Percentiles rank a stretch among this genome's conserved stretches.
Evolutionary conservation across 2,329 filamentous ascomycete genomes (phyloP).

Genomic region (Aspergillus versicolor): DNA sequence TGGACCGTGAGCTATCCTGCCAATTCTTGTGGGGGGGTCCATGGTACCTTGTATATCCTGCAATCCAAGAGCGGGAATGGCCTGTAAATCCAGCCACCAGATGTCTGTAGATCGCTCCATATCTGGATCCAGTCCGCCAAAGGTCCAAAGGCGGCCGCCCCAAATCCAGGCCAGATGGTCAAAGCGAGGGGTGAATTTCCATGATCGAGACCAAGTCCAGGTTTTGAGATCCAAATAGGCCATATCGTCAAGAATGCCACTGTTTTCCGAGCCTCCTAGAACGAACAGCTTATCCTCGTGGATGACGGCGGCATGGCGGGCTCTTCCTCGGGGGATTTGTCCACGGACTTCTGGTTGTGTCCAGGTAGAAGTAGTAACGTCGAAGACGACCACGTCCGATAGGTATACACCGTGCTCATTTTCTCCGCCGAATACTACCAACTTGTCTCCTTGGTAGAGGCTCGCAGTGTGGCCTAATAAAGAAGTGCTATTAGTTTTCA

Average conservation of each 20-base stretch:
- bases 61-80: constrained; percentile 78
- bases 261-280: constrained; percentile 88
- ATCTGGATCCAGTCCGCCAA: constrained; percentile 88
- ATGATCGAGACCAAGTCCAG: constrained; percentile 94
- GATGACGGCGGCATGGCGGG: constrained; percentile 88
- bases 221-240: constrained; percentile 97
- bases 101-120: constrained; percentile 97
- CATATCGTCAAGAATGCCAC: constrained; percentile 89
- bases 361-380: constrained; percentile 92
- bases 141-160: constrained; percentile 91
- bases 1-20: constrained; percentile 39
- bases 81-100: constrained; percentile 96
- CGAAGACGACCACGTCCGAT: constrained; percentile 93
- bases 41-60: constrained; percentile 59
- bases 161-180: constrained; percentile 95
- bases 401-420: constrained; percentile 96
- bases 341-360: constrained; percentile 86
- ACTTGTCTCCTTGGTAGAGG: constrained; percentile 87
- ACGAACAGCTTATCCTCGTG: constrained; percentile 97
- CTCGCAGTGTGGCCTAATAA: constrained; percentile 83
- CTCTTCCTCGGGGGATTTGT: constrained; percentile 81
- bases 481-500: not conserved
- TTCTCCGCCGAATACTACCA: constrained; percentile 96
- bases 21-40: constrained; percentile 38
- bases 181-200: constrained; percentile 92